Evolutionary conservation across 2,329 filamentous ascomycete genomes (phyloP), one percentile per base, ranked within the genome.

Genomic region (Beauveria varroae): DNA sequence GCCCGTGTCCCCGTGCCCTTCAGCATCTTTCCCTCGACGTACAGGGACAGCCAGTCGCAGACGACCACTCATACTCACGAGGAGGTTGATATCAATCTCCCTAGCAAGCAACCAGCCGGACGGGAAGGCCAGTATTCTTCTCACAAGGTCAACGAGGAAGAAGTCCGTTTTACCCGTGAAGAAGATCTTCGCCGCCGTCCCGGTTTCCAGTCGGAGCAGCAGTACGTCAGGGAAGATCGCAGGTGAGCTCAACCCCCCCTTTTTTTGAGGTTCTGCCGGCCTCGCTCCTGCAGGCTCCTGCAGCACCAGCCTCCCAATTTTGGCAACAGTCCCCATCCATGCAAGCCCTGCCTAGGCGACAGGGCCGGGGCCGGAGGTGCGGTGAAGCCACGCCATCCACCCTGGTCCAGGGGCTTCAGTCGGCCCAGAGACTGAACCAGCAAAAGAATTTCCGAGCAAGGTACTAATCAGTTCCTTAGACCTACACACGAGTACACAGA

Each of bases 1-100:
- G 92, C 93, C 82, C 90, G 92, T 81, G 90, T 97, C 81, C 91
- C 93, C 85, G 95, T 98, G 81, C 93, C 93, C 82, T 96, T 97
- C 88, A 97, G 92, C 90, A 90, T 97, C 89, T 97, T 98, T 87
- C 93, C 93, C 84, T 96, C 92, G 80, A 91, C 92, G 81, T 98
- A 97, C 86, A 86, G 89, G 77, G 82, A 82, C 76, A 76, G 75
- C 72, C 76, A 76, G 67, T 73, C 82, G 80, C 81, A 82, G 77
- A 82, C 80, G 73, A 79, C 71, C 66, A 80, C 72, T 76, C 74
- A 79, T 84, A 87, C 86, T 74, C 86, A 92, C 86, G 87, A 93
- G 87, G 91, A 96, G 86, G 86, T 90, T 82, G 87, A 93, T 81
- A 86, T 91, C 82, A 87, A 88, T 74, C 84, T 91, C 69, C 81